Conservation (phyloP, 1,139 yeast genomes). For the Hyphopichia pseudoburtonii region DNA sequence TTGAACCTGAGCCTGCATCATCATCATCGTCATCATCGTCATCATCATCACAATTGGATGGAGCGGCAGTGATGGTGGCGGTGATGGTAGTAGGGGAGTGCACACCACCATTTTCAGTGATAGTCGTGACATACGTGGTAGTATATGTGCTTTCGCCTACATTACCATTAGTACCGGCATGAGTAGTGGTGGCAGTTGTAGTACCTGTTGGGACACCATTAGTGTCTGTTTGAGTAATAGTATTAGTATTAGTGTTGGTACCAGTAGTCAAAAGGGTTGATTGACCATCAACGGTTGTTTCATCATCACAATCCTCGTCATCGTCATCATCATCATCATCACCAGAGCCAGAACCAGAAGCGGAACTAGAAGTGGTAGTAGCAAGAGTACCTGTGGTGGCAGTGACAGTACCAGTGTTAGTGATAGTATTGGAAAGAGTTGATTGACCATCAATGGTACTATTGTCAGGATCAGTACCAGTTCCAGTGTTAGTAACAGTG, state of each 20-base stretch:
- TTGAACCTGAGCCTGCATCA: conserved; percentile 3
- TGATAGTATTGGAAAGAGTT: neutral
- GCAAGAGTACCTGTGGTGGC: conserved; percentile 6
- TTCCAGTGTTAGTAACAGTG: conserved; percentile 4
- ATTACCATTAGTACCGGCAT: neutral
- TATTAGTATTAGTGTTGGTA: neutral
- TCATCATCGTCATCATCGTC: conserved; percentile 6
- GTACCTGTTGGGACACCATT: conserved; percentile 5
- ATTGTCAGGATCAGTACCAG: neutral
- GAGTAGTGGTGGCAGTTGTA: conserved; percentile 6
- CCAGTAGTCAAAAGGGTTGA: neutral
- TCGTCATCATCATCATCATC: conserved; percentile 11
- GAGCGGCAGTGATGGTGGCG: neutral
- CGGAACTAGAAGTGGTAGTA: conserved; percentile 9
- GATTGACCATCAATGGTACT: neutral
- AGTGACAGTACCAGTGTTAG: neutral
- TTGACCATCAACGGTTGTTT: neutral
- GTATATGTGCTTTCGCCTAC: too few relatives aligned
- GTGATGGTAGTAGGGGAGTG: conserved; percentile 3
- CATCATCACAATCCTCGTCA: conserved; percentile 10
- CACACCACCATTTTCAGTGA: conserved; percentile 5
- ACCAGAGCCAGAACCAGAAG: conserved; percentile 5
- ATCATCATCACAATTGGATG: conserved; percentile 3
- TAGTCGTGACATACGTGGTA: conserved; percentile 1
- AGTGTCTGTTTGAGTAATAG: conserved; percentile 5